Base-by-base conservation (phyloP, 371 early-diverging fungal species). In the Mucor irregularis region DNA sequence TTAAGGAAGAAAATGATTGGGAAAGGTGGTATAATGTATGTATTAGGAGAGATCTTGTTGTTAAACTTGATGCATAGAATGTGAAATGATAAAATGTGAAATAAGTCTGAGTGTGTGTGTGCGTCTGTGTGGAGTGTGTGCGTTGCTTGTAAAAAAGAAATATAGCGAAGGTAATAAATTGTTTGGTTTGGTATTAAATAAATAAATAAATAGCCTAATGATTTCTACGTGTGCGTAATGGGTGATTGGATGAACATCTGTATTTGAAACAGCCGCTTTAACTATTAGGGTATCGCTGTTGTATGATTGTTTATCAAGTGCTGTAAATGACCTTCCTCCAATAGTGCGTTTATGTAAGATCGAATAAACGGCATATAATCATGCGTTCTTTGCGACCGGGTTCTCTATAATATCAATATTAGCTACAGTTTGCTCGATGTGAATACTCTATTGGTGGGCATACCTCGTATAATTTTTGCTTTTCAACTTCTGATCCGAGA, bases 301-400 rank as follows among this genome's bases (percentile, higher is more conserved):
- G 17, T 28, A n/a, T 45, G 17, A 19, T 47, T 47, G 17, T 17
- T 19, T 24, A 53, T 30, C 30, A 21, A 24, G 14, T 42, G 42
- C n/a, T 57, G 35, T 25, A 63, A 48, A 30, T 53, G 58, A 30
- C 63, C 63, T 26, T 63, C 53, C 37, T 63, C 58, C 19, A 17
- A 40, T 5, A 65, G 47, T 10, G 53, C 56, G 31, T 60, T 37
- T 17, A 65, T 60, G 29, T 47, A 65, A 48, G 61, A 55, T 33
- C 48, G 43, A 40, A 65, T 65, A 53, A 65, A 65, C 4, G 60
- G 66, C 35, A 31, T 56, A 43, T 65, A 65, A 38, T 60, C 46
- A 33, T 60, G 56, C 56, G 56, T 31, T 39, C 49, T 52, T 43
- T 43, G 37, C 37, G 31, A 31, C 8, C 47, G 33, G 25, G 40